Conservation (phyloP, 345 rosid genomes). For the Alliaria petiolata region DNA sequence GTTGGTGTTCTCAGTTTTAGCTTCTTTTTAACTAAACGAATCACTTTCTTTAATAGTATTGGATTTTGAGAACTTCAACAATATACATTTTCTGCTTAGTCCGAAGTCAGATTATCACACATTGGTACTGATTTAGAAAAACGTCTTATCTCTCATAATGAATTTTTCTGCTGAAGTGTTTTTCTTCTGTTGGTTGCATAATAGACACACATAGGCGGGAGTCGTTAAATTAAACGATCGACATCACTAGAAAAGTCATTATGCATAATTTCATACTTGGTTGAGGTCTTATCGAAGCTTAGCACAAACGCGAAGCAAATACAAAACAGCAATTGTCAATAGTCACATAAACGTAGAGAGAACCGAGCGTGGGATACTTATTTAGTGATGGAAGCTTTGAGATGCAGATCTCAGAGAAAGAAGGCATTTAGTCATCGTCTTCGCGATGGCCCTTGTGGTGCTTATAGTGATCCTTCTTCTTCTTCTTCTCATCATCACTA, state of each 20-base stretch:
- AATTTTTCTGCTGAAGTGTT: neutral
- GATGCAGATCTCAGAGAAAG: neutral
- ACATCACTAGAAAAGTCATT: neutral
- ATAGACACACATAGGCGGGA: neutral
- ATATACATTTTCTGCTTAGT: neutral
- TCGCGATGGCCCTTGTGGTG: slow-evolving; percentile 9
- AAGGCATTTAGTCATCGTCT: slow-evolving; percentile 12
- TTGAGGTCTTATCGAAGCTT: neutral
- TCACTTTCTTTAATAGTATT: neutral
- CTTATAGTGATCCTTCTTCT: neutral
- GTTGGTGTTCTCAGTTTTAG: neutral
- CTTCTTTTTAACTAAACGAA: neutral
- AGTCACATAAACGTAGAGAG: neutral
- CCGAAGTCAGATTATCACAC: too few relatives aligned
- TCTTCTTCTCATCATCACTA: too few relatives aligned
- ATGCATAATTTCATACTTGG: neutral
- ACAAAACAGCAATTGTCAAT: neutral
- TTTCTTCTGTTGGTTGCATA: neutral
- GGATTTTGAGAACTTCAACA: neutral
- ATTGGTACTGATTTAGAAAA: too few relatives aligned
- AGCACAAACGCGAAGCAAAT: slow-evolving; percentile 13
- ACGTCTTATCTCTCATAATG: too few relatives aligned
- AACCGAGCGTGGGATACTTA: neutral
- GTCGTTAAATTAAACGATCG: neutral
- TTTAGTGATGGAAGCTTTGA: neutral